phyloP scores from a whole-genome alignment of 352 stramenopile genomes.

The Sclerospora graminicola region DNA sequence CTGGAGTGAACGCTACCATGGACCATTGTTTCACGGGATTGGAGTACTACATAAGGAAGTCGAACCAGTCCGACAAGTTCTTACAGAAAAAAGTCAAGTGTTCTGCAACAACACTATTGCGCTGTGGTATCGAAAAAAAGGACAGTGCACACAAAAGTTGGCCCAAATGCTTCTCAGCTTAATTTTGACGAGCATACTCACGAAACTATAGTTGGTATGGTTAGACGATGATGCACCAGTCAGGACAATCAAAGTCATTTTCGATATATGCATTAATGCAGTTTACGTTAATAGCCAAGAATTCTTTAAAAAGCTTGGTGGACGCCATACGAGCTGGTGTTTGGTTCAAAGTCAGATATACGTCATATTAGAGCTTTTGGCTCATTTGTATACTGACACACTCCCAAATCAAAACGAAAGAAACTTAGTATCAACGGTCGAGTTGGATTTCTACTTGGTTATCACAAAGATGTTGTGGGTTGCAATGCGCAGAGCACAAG shows the following conservation, averaged over 20 bases:
- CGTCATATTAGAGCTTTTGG: neutral
- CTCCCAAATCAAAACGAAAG: neutral
- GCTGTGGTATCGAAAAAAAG: neutral
- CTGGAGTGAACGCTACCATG: neutral
- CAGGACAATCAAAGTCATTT: neutral
- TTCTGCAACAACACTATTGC: neutral
- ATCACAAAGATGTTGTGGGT: conserved; percentile 15
- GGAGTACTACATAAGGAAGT: neutral
- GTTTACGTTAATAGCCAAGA: conserved; percentile 1
- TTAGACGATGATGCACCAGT: neutral
- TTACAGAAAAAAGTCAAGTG: neutral
- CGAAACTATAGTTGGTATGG: neutral
- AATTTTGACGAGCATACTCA: neutral
- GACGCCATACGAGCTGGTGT: neutral
- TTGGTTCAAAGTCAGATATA: neutral
- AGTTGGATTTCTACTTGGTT: neutral
- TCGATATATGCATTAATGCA: neutral
- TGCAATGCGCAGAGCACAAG: conserved; percentile 9
- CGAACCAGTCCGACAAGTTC: neutral
- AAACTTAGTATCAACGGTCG: neutral
- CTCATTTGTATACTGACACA: neutral
- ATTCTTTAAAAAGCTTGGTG: neutral
- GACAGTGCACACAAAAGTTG: neutral
- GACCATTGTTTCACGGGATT: neutral
- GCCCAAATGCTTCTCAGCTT: neutral